phyloP scores from a whole-genome alignment of 2,329 filamentous ascomycete species.

The Fusarium proliferatum region DNA sequence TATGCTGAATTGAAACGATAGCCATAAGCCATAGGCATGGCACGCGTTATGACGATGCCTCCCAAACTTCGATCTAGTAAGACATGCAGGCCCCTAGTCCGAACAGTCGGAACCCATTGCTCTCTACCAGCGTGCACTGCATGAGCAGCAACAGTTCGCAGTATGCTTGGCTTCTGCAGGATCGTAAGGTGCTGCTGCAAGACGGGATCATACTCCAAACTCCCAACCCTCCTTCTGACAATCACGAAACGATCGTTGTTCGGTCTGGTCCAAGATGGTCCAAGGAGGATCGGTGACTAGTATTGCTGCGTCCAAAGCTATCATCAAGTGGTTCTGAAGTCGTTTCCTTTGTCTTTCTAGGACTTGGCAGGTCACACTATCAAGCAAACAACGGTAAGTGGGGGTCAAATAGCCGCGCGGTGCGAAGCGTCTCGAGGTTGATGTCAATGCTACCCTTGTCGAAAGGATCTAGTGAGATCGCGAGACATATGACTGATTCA shows the following conservation, averaged over 20 bases:
- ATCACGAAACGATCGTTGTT: background rate
- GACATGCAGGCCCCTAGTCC: conserved; percentile 2
- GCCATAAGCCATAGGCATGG: background rate
- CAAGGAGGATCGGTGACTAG: background rate
- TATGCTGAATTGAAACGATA: conserved; percentile 17
- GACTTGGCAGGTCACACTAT: conserved; percentile 13
- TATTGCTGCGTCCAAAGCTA: background rate
- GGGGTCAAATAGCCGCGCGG: conserved; percentile 25
- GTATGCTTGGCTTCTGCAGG: conserved; percentile 2
- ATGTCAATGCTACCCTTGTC: conserved; percentile 4
- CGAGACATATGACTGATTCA: conserved; percentile 21
- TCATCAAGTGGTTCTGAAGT: background rate
- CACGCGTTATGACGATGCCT: background rate
- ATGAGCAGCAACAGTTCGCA: conserved; percentile 9
- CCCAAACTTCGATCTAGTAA: conserved; percentile 14
- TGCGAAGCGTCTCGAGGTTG: conserved; percentile 31
- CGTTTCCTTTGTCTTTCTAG: conserved; percentile 24
- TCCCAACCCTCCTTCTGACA: background rate
- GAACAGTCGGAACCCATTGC: background rate
- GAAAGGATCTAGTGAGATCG: conserved; percentile 5
- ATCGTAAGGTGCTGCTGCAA: background rate
- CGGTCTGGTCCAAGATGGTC: background rate
- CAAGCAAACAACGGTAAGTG: conserved; percentile 18
- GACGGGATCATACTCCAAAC: background rate
- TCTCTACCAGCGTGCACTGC: background rate